Conservation (phyloP, 129 eudicot species). For the Smallanthus sonchifolius region DNA sequence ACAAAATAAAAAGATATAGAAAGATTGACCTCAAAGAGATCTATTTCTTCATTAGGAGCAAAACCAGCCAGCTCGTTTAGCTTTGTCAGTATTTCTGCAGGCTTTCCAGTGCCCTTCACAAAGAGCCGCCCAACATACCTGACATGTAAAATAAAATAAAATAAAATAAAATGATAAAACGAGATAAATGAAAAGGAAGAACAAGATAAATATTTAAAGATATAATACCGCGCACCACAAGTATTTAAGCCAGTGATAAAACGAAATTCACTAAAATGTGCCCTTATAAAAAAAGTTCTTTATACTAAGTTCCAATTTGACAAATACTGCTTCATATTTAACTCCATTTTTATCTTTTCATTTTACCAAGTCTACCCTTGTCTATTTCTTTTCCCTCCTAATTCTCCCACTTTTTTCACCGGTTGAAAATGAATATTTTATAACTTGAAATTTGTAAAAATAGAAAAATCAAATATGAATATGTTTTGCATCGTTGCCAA, state of each 20-base stretch:
- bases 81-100: constrained; percentile 55
- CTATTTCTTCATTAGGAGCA: constrained; percentile 82
- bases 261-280: background rate
- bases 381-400: background rate
- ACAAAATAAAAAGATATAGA: background rate
- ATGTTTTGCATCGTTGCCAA: background rate
- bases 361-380: background rate
- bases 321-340: background rate
- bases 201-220: background rate
- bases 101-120: constrained; percentile 72
- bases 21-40: constrained; percentile 64
- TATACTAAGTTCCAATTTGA: background rate
- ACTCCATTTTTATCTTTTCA: background rate
- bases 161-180: background rate
- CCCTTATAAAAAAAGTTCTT: background rate
- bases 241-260: background rate
- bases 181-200: background rate
- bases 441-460: background rate
- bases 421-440: background rate
- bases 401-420: background rate
- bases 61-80: constrained; percentile 84
- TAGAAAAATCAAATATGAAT: background rate
- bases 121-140: constrained; percentile 87
- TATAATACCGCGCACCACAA: background rate
- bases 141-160: constrained; percentile 6